Evolutionary conservation across 371 early-diverging fungal species (phyloP).

Genomic region (Choanephora cucurbitarum): DNA sequence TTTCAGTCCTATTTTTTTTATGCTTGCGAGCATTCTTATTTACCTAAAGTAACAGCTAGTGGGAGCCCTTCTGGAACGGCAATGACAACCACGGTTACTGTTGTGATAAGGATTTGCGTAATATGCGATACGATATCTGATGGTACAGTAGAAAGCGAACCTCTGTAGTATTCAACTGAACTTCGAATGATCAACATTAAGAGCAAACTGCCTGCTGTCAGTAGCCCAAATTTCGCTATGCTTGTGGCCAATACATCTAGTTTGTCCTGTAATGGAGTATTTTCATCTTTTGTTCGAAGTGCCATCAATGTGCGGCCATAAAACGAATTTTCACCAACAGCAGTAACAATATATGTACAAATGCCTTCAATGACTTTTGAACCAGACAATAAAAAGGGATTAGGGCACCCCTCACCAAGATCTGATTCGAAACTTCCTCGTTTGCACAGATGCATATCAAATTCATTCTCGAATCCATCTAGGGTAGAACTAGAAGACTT

Average conservation of each 20-base stretch:
- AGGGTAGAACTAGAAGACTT: neutral
- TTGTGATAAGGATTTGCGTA: slow-evolving; percentile 67
- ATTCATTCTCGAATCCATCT: neutral
- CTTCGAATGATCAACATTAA: slow-evolving; percentile 64
- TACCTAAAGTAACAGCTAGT: slow-evolving; percentile 70
- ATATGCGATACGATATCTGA: slow-evolving; percentile 54
- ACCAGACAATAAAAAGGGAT: slow-evolving; percentile 79
- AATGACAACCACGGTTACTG: slow-evolving; percentile 77
- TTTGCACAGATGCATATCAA: neutral
- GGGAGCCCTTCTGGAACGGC: slow-evolving; percentile 85
- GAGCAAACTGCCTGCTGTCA: slow-evolving; percentile 69
- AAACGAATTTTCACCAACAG: slow-evolving; percentile 74
- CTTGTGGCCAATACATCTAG: slow-evolving; percentile 65
- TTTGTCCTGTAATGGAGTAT: slow-evolving; percentile 77
- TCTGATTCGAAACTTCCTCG: neutral
- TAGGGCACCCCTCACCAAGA: slow-evolving; percentile 30
- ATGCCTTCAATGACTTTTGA: slow-evolving; percentile 80
- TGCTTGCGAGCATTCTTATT: neutral
- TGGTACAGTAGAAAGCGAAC: slow-evolving; percentile 27
- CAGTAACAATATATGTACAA: slow-evolving; percentile 70
- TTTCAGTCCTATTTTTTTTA: no score
- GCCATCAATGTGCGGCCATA: slow-evolving; percentile 82
- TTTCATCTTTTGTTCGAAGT: slow-evolving; percentile 56
- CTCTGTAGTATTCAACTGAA: slow-evolving; percentile 46
- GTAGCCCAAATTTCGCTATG: slow-evolving; percentile 74